Base-by-base conservation (phyloP, 1,139 yeast genomes). In the Pichia sp. region DNA sequence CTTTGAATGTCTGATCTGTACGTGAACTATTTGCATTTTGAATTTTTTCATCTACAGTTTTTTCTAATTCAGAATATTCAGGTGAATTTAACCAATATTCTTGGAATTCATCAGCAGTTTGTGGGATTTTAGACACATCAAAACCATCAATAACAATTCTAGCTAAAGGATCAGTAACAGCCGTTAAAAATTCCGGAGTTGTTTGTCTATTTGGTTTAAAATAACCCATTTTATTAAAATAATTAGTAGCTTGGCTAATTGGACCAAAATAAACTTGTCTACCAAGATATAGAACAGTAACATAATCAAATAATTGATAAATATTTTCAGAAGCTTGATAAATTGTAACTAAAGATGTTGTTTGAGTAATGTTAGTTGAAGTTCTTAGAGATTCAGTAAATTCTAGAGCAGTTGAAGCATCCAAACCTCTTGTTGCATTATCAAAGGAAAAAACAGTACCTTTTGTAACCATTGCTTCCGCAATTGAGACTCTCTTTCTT, bases 241-340 rank as follows among this genome's bases (percentile, higher is more conserved):
- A 85, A 42, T 72, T 71, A 60, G 78, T 82, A 6, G 93, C 95
- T 33, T 71, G 66, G 18, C 68, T 67, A 16, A 81, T 75, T 43
- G 79, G 76, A 56, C 96, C 96, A 63, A 74, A 87, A 69, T 67
- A 88, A 52, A 88, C 83, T 68, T 87, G 95, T 62, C 83, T 77
- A 50, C 96, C 96, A 58, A 80, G 84, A 64, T 87, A 87, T 44
- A 88, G 70, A 22, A 88, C 82, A 43, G 81, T 72, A 14, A 84
- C 95, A 58, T 84, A 82, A 68, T 87, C 91, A 62, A 87, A 87
- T 54, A 82, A 68, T 53, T 84, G 81, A 64, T 86, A 87, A 58
- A 87, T 86, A 64, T 80, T 86, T 70, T 85, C 89, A 34, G 89
- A 82, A 60, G 91, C 87, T 71, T 87, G 96, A 68, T 87, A 87